Conservation (phyloP, 345 rosid genomes). For the Corymbia maculata region DNA sequence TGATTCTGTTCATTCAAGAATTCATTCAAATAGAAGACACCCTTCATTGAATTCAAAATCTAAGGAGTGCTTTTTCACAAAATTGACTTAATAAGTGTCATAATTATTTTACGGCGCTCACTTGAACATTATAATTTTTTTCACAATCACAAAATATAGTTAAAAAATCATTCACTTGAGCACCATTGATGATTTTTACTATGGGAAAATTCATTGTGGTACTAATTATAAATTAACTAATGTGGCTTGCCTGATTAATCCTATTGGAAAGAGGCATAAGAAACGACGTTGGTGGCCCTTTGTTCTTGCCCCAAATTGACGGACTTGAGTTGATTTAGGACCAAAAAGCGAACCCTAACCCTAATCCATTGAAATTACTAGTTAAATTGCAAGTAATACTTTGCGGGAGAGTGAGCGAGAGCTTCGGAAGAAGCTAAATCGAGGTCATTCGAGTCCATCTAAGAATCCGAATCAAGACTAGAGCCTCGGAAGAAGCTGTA, state of each 20-base stretch:
- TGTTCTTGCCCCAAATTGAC: not conserved
- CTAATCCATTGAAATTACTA: not conserved
- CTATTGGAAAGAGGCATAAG: not conserved
- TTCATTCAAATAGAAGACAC: not conserved
- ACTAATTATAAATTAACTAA: too few relatives aligned
- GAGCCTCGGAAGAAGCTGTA: not conserved
- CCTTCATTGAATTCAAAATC: not conserved
- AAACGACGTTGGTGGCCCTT: not conserved
- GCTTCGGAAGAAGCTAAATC: not conserved
- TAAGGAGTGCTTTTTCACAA: too few relatives aligned
- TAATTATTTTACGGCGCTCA: fast-evolving
- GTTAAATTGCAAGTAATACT: not conserved
- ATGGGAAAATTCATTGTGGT: fast-evolving
- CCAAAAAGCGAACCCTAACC: not conserved
- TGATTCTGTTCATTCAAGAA: too few relatives aligned
- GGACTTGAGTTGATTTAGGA: not conserved
- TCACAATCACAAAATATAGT: too few relatives aligned
- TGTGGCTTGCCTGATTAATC: not conserved
- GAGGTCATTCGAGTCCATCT: not conserved
- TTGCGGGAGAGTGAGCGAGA: not conserved
- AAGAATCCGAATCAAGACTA: not conserved
- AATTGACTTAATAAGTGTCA: too few relatives aligned
- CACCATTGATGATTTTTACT: too few relatives aligned
- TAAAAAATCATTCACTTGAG: too few relatives aligned
- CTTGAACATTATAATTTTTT: too few relatives aligned